Evolutionary conservation across 805 yeast species (phyloP).

Genomic region (Kregervanrija delftensis): DNA sequence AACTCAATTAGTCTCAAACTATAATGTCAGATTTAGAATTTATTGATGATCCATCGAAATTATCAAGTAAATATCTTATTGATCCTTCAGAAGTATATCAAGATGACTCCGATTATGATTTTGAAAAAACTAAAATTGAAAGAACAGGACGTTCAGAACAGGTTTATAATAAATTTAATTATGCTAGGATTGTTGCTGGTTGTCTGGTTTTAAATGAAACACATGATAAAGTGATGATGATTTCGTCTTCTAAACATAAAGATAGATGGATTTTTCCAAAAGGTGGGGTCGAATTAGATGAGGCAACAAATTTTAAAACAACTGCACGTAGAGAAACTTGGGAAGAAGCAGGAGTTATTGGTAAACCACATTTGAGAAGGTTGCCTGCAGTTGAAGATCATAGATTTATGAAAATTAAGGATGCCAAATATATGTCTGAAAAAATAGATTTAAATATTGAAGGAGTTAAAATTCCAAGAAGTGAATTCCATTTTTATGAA

Average conservation of each 20-base stretch:
- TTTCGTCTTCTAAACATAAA: conserved; percentile 64
- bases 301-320: conserved; percentile 34
- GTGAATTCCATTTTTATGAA: conserved; percentile 88
- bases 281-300: conserved; percentile 92
- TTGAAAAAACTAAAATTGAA: conserved; percentile 28
- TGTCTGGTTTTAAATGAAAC: conserved; percentile 63
- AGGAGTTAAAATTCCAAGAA: conserved; percentile 43
- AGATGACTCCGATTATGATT: conserved; percentile 10
- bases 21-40: not conserved
- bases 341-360: conserved; percentile 95
- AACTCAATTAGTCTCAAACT: no score
- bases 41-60: not conserved
- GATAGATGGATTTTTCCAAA: conserved; percentile 87
- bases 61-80: conserved; percentile 3
- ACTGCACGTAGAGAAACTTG: conserved; percentile 87
- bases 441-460: conserved; percentile 18
- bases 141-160: conserved; percentile 57
- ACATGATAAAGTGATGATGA: conserved; percentile 62
- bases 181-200: conserved; percentile 91
- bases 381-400: conserved; percentile 65
- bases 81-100: conserved; percentile 10
- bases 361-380: conserved; percentile 39
- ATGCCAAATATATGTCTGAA: conserved; percentile 12
- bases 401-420: conserved; percentile 19
- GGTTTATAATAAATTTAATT: conserved; percentile 49